phyloP scores from a whole-genome alignment of 2,329 filamentous ascomycete genomes.

The Geosmithia morbida region DNA sequence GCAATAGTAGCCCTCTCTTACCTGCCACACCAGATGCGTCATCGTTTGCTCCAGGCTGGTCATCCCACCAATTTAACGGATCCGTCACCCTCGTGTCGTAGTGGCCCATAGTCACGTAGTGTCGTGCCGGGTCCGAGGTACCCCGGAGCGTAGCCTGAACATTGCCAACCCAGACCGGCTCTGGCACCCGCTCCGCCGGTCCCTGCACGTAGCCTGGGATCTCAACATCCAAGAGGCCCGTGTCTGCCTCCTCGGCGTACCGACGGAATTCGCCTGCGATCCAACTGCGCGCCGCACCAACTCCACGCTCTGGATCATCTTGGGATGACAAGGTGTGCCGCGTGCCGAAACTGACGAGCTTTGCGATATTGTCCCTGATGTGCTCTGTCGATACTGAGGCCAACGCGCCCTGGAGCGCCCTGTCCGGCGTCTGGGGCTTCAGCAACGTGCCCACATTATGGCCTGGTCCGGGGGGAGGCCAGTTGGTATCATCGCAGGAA shows the following conservation, averaged over 20 bases:
- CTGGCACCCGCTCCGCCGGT: conserved; percentile 28
- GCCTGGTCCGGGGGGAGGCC: conserved; percentile 7
- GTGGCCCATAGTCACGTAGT: conserved; percentile 40
- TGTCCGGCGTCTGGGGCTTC: conserved; percentile 9
- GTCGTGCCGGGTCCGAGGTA: conserved; percentile 26
- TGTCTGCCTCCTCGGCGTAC: conserved; percentile 31
- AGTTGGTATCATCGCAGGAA: conserved; percentile 9
- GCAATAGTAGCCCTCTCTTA: conserved; percentile 1
- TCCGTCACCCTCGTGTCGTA: conserved; percentile 39
- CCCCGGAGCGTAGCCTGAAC: conserved; percentile 36
- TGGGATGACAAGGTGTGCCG: conserved; percentile 39
- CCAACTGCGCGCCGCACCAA: conserved; percentile 43
- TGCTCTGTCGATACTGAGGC: conserved; percentile 19
- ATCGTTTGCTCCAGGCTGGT: conserved; percentile 43
- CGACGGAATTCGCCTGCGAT: conserved; percentile 32
- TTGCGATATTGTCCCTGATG: conserved; percentile 34
- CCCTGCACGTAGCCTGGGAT: conserved; percentile 35
- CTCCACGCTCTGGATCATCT: conserved; percentile 33
- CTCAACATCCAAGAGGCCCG: conserved; percentile 29
- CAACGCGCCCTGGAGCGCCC: conserved; percentile 8
- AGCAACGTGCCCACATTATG: conserved; percentile 6
- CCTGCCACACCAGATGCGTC: conserved; percentile 34
- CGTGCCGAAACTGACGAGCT: conserved; percentile 40
- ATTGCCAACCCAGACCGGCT: conserved; percentile 37
- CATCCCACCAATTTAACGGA: conserved; percentile 31